Evolutionary conservation across 768 basidiomycete genomes (phyloP), one percentile per base, ranked within the genome.

Genomic region (Pleurotus citrinopileatus): DNA sequence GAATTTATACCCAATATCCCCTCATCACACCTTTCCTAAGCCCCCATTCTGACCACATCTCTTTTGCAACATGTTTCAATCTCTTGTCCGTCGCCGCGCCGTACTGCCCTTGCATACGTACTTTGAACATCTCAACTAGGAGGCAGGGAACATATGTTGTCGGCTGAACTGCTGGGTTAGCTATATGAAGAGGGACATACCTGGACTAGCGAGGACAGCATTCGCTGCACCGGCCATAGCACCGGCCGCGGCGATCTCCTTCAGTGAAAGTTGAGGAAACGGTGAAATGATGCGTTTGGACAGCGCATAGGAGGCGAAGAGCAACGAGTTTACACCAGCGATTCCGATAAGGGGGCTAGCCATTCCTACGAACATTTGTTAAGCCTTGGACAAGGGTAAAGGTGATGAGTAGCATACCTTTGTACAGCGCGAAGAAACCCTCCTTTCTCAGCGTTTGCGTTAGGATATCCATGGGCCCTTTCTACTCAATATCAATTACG

Each of bases 91-190:
- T 77, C 10, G 82, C 76, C 3, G 76, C 78, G 9, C 95, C 96
- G 61, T 97, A 96, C 65, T 98, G 91, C 5, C 89, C 94, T 70
- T 97, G 95, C 96, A 97, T 97, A 15, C 91, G 81, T 25, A 98
- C 92, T 71, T 99, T 98, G 76, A 98, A 98, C 90, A 98, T 92
- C 70, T 99, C 97, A 47, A 94, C 91, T 92, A 56, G 36, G 13
- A 32, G 6, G 45, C 22, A 44, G n/a, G n/a, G n/a, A n/a, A n/a
- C n/a, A n/a, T n/a, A n/a, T n/a, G n/a, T n/a, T n/a, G n/a, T n/a
- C n/a, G n/a, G n/a, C n/a, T n/a, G n/a, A n/a, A n/a, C n/a, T n/a
- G n/a, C n/a, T n/a, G n/a, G n/a, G n/a, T n/a, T n/a, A n/a, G n/a
- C n/a, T 34, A 34, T n/a, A 34, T 10, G 32, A 34, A 34, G 32